A percentile compares a stretch with the other conserved stretches of the same genome.
Evolutionary conservation across 139 green algal species (phyloP).

Genomic region (Chlorella sp.): DNA sequence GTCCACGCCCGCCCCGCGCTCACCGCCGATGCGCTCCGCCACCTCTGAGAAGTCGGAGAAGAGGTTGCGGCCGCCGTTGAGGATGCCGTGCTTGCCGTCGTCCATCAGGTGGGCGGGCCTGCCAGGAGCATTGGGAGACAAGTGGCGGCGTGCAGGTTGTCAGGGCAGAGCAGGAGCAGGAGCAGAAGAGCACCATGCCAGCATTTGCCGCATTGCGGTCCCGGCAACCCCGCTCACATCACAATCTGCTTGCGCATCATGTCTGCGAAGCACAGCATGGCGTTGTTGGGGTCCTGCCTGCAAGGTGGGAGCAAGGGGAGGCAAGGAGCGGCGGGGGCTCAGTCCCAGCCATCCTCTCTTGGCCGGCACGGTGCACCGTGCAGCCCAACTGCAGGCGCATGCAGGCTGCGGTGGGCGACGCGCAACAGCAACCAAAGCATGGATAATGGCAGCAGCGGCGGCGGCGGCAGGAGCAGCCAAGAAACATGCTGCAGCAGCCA

Average conservation of each 20-base stretch:
- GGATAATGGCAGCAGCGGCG: neutral
- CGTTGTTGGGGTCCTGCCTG: slow-evolving; percentile 81
- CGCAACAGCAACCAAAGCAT: neutral
- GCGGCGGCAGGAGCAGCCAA: too few species aligned
- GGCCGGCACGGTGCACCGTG: too few species aligned
- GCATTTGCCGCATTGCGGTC: too few species aligned
- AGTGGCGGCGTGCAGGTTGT: neutral
- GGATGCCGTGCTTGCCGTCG: slow-evolving; percentile 79
- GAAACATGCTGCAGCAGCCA: neutral
- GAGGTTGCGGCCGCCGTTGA: slow-evolving; percentile 76
- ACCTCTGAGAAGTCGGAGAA: slow-evolving; percentile 96
- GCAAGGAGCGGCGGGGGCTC: neutral
- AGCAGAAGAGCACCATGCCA: neutral
- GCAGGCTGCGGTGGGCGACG: neutral
- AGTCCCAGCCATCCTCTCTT: too few species aligned
- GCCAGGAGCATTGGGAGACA: neutral
- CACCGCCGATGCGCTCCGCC: slow-evolving; percentile 70
- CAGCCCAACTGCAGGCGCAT: neutral
- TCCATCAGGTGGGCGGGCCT: slow-evolving; percentile 92
- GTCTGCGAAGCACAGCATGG: slow-evolving; percentile 94
- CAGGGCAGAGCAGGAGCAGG: neutral
- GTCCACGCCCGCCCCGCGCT: neutral
- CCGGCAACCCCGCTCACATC: slow-evolving; percentile 78
- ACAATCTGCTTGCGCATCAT: slow-evolving; percentile 99
- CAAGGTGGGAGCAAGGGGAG: neutral